Conservation (phyloP, 192 early-diverging fungal species). For the Dissophora ornata region DNA sequence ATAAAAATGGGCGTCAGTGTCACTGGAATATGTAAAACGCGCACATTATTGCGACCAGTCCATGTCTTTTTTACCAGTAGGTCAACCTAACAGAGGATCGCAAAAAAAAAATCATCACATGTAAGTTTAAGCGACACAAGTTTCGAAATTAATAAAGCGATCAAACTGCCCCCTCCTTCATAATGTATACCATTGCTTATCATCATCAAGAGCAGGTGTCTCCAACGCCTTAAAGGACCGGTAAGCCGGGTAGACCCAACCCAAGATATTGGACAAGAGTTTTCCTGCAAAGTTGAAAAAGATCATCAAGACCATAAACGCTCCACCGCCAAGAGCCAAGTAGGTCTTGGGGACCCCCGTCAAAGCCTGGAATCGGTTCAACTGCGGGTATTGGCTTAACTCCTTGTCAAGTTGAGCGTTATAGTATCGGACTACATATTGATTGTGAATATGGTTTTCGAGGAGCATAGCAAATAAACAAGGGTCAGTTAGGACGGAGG, state of each 20-base stretch:
- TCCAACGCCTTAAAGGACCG: slow-evolving; percentile 94
- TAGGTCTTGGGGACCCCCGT: slow-evolving; percentile 90
- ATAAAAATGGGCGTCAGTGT: too few species aligned
- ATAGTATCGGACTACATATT: slow-evolving; percentile 22
- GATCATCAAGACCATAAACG: slow-evolving; percentile 73
- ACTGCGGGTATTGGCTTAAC: slow-evolving; percentile 70
- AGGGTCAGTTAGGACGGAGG: too few species aligned
- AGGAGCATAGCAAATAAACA: too few species aligned
- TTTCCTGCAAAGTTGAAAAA: slow-evolving; percentile 88
- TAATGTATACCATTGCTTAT: slow-evolving; percentile 88
- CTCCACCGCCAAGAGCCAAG: slow-evolving; percentile 69
- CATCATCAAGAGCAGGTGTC: slow-evolving; percentile 73
- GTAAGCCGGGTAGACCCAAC: slow-evolving; percentile 92
- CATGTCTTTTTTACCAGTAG: slow-evolving; percentile 72
- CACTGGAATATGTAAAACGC: too few species aligned
- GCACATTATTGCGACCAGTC: too few species aligned
- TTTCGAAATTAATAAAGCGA: too few species aligned
- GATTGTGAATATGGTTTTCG: too few species aligned
- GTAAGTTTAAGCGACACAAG: background rate
- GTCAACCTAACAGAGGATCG: slow-evolving; percentile 58
- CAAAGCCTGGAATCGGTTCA: slow-evolving; percentile 73
- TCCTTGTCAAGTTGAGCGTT: slow-evolving; percentile 72
- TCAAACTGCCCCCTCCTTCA: too few species aligned
- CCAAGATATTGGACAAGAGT: slow-evolving; percentile 84
- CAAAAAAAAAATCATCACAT: background rate